Base-by-base conservation (phyloP, 2,329 filamentous ascomycete species). In the Sporothrix protearum region DNA sequence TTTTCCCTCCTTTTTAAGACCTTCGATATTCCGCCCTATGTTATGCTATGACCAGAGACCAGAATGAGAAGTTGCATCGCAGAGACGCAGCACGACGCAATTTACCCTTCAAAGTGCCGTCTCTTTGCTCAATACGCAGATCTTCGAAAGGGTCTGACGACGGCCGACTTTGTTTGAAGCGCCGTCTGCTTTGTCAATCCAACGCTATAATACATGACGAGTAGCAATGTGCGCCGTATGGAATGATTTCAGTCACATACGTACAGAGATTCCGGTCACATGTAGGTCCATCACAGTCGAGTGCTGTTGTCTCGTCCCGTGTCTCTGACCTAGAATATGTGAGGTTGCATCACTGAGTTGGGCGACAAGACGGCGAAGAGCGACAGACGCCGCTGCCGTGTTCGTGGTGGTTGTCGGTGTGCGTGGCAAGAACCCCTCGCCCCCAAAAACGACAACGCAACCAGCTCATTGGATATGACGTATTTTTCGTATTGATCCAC, bases 261-360 rank as follows among this genome's bases (percentile, higher is more conserved):
- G n/a, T 10, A 10, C 39, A 10, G 10, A 12, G 10, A 42, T 10
- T 39, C 36, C 36, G 39, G n/a, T 42, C 4, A 42, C 9, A 39
- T 14, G 10, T 19, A 4, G 42, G 33, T 36, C 16, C 28, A 12
- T 28, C 49, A 28, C 19, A 61, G n/a, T 39, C n/a, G 16, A 22
- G 19, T 47, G 33, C 9, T 39, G 30, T 19, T 59, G 7, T 39
- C 28, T 36, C 16, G 55, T 39, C n/a, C 22, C 19, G 28, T 33
- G 42, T 22, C 16, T 51, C 16, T 53, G 64, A 30, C 45, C 45
- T 47, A 22, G 64, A 47, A 69, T 69, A 45, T 69, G 67, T 51
- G 51, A 36, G 51, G 67, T 57, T 59, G 67, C 67, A 47, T 59
- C 36, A 42, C 28, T 36, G 25, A 51, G 66, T 39, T 51, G 36